Percentiles rank a stretch among this genome's conserved stretches.
These are phyloP conservation scores for Bipolaris cookei DNA, from an alignment of 2,329 filamentous ascomycete species.

Conservation along the genomic window DNA sequence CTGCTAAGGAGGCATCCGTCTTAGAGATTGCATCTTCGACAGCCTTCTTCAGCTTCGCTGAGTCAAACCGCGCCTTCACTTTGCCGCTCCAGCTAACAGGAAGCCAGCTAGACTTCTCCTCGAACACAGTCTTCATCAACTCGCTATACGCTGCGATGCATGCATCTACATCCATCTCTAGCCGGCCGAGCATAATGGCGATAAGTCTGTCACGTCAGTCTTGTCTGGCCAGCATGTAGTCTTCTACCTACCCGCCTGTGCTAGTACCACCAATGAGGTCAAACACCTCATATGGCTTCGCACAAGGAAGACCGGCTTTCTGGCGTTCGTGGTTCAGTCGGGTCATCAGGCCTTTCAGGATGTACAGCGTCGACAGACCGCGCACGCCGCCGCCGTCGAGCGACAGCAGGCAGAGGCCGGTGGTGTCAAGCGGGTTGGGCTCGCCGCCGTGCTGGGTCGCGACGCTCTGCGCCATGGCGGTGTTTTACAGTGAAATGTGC, in stretches of 20 bases:
- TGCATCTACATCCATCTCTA: conserved; percentile 23
- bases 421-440: conserved; percentile 16
- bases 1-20: neutral
- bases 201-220: conserved; percentile 16
- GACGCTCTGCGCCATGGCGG: neutral
- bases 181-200: conserved; percentile 29
- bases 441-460: conserved; percentile 12
- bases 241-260: conserved; percentile 24
- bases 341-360: conserved; percentile 30
- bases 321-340: conserved; percentile 10
- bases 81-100: neutral
- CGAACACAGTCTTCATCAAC: conserved; percentile 14
- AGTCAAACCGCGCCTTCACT: neutral
- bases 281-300: conserved; percentile 25
- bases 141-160: conserved; percentile 20
- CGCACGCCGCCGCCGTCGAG: conserved; percentile 37
- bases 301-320: neutral
- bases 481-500: neutral
- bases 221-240: too few relatives aligned
- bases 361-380: conserved; percentile 30
- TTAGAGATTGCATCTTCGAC: neutral
- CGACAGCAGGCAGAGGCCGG: conserved; percentile 20
- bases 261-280: conserved; percentile 34
- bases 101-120: neutral
- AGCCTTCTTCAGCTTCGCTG: neutral